phyloP scores from a whole-genome alignment of 1,284 basidiomycete species.

The Somion occarium region DNA sequence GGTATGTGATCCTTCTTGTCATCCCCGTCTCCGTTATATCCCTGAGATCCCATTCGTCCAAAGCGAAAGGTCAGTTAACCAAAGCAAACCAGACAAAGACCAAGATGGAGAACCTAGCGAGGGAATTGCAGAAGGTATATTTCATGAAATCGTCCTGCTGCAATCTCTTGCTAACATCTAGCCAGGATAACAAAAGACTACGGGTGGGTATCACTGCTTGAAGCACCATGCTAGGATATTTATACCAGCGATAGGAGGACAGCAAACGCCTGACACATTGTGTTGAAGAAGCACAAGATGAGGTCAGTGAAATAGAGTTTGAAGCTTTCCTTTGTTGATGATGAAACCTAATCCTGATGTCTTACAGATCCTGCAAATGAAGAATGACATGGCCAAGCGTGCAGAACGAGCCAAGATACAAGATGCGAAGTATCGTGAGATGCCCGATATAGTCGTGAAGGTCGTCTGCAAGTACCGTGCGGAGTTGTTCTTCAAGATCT shows the following conservation, averaged over 20 bases:
- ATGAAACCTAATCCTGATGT: not conserved
- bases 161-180: conserved; percentile 13
- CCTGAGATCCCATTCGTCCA: conserved; percentile 2
- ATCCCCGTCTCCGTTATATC: conserved; percentile 7
- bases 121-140: conserved; percentile 76
- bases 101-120: conserved; percentile 83
- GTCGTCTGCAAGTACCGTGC: conserved; percentile 82
- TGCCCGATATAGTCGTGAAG: conserved; percentile 79
- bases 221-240: conserved; percentile 7
- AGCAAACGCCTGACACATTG: conserved; percentile 71
- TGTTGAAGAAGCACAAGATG: conserved; percentile 78
- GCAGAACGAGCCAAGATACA: conserved; percentile 69
- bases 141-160: conserved; percentile 5
- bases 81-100: conserved; percentile 82
- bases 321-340: conserved; percentile 11
- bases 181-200: conserved; percentile 78
- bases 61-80: conserved; percentile 77
- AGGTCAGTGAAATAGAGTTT: conserved; percentile 49
- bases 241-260: conserved; percentile 55
- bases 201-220: conserved; percentile 45
- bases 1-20: conserved; percentile 39
- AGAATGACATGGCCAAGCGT: conserved; percentile 70
- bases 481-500: conserved; percentile 85
- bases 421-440: conserved; percentile 71
- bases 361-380: conserved; percentile 66